Conservation (phyloP, 129 eudicot species). For the Chrysanthemum lavandulifolium region DNA sequence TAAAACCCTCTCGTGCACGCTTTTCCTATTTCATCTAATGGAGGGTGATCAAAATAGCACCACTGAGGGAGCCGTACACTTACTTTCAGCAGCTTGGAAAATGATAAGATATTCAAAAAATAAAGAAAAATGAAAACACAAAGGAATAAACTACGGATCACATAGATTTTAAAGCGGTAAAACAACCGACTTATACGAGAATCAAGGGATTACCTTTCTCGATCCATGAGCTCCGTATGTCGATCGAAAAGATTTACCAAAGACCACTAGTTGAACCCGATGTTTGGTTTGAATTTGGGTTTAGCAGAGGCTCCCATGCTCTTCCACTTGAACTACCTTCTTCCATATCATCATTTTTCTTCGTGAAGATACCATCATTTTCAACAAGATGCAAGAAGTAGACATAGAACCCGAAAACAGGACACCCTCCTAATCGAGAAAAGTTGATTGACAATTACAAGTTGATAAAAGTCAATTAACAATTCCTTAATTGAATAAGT, state of each 20-base stretch:
- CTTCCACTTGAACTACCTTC: constrained; percentile 54
- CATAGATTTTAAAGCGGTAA: background rate
- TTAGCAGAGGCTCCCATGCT: constrained; percentile 71
- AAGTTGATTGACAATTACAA: constrained; percentile 7
- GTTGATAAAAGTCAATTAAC: constrained; percentile 2
- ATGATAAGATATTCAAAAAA: background rate
- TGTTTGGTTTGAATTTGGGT: constrained; percentile 49
- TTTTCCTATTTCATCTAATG: too few relatives aligned
- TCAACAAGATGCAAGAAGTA: constrained; percentile 59
- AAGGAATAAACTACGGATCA: background rate
- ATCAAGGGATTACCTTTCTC: constrained; percentile 69
- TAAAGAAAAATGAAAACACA: background rate
- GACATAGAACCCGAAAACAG: constrained; percentile 54
- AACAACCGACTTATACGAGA: background rate
- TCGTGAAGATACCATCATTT: constrained; percentile 60
- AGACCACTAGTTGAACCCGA: constrained; percentile 47
- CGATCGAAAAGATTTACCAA: constrained; percentile 55
- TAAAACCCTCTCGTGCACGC: too few relatives aligned
- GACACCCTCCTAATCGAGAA: background rate
- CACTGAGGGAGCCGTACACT: background rate
- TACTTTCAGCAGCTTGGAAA: constrained; percentile 9
- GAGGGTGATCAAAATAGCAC: background rate
- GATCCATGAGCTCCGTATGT: constrained; percentile 78
- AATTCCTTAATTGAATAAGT: background rate
- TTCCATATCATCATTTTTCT: constrained; percentile 53